Conservation (phyloP, 2,329 filamentous ascomycete species). For the Alternaria panax region DNA sequence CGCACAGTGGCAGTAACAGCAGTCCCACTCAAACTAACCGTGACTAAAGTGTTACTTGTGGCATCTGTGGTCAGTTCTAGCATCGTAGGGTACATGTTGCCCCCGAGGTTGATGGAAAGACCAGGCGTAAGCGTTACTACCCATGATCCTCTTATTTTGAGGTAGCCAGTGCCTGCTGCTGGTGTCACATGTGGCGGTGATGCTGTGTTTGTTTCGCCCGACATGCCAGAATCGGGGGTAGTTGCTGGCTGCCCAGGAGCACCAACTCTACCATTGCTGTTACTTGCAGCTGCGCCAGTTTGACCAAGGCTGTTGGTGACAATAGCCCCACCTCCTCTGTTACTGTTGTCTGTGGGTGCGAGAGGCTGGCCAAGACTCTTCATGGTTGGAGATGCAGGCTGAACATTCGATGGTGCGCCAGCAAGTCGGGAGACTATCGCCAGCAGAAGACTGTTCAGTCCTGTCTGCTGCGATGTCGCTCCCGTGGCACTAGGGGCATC, state of each 20-base stretch:
- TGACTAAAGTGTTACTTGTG: slow-evolving; percentile 35
- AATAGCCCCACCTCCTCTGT: no score
- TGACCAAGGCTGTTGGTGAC: neutral
- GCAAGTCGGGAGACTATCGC: slow-evolving; percentile 28
- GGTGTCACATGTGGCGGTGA: slow-evolving; percentile 5
- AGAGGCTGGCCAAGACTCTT: neutral
- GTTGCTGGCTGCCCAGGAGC: neutral
- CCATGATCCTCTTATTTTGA: slow-evolving; percentile 30
- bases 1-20: slow-evolving; percentile 38
- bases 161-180: slow-evolving; percentile 2
- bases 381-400: slow-evolving; percentile 5
- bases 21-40: slow-evolving; percentile 37
- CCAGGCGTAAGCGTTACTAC: slow-evolving; percentile 37
- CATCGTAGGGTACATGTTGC: slow-evolving; percentile 22
- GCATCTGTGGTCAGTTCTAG: slow-evolving; percentile 34
- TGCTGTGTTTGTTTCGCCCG: slow-evolving; percentile 1
- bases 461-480: slow-evolving; percentile 8
- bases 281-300: neutral
- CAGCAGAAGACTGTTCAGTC: slow-evolving; percentile 21
- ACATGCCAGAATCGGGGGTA: neutral
- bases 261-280: neutral
- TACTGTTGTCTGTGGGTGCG: no score
- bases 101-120: slow-evolving; percentile 35
- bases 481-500: neutral
- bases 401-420: slow-evolving; percentile 11